Conservation (phyloP, 192 early-diverging fungal genomes). For the Umbelopsis ramanniana region DNA sequence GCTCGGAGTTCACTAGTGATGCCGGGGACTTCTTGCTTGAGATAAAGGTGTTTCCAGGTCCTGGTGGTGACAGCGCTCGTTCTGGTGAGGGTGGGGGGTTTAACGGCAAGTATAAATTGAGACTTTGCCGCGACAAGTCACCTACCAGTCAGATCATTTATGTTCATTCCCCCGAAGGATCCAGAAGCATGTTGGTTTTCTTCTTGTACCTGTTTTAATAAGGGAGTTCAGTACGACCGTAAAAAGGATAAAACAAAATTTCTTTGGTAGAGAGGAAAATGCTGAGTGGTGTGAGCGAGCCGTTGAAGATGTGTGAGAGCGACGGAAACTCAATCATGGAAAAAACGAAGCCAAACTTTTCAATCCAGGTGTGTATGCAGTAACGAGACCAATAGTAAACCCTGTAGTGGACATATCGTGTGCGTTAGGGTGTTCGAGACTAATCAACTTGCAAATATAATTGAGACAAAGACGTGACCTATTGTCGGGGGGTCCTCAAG, state of each 20-base stretch:
- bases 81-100: background rate
- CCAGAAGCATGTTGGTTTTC: background rate
- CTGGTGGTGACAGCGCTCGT: conserved; percentile 5
- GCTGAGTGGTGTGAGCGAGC: conserved; percentile 6
- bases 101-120: background rate
- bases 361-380: background rate
- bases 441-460: conserved; percentile 11
- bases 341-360: conserved; percentile 21
- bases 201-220: conserved; percentile 20
- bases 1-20: background rate
- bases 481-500: background rate
- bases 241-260: background rate
- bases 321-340: conserved; percentile 1
- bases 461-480: conserved; percentile 18
- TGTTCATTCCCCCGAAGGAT: background rate
- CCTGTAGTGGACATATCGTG: conserved; percentile 9
- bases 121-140: background rate
- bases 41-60: background rate
- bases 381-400: background rate
- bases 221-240: conserved; percentile 13
- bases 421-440: background rate
- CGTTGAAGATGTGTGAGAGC: background rate
- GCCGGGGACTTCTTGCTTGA: background rate
- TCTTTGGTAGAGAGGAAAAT: background rate
- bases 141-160: background rate